Evolutionary conservation across 805 yeast species (phyloP), one percentile per base, ranked within the genome.

Genomic region (Ascoidea tarda): DNA sequence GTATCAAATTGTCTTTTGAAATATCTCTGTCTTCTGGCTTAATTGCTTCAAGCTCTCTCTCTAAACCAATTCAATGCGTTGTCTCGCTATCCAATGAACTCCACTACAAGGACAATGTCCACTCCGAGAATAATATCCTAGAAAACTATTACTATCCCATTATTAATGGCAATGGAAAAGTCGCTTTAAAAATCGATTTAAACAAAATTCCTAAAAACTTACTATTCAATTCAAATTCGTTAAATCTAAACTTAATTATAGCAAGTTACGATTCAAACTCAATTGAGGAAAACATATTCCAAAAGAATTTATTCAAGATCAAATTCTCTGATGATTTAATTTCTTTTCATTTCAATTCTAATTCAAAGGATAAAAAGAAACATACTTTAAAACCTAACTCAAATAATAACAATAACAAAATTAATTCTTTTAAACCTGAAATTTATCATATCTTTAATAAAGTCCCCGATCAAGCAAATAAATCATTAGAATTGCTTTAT

Each of bases 391-490:
- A 38, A 2, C 14, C 4, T 14, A 38, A 38, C 8, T 38, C 14
- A 10, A 38, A 38, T 38, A 14, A 38, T 10, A 10, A 8, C 14
- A 38, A 38, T 38, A 38, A 38, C 14, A 38, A 38, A 10, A 14
- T 10, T 38, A 38, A 38, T 4, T 8, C 33, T 6, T 16, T 31
- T 16, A 52, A 56, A 47, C 54, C 55, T 16, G 57, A 54, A 47
- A 54, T 56, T 14, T 21, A 31, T 28, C 58, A 56, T 33, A 49
- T 52, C 32, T 56, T 53, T 46, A 48, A 49, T 46, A 32, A 42
- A 12, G 53, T 55, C 31, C 55, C 54, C 33, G 54, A 56, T 33
- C 58, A 56, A 46, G 52, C 53, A 16, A 46, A 46, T 32, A 51
- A 49, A n/a, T 21, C 46, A 16, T 31, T 56, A 44, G 57, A 57